Conservation (phyloP, 106 monocot species). For the Acanthochlamys bracteata region DNA sequence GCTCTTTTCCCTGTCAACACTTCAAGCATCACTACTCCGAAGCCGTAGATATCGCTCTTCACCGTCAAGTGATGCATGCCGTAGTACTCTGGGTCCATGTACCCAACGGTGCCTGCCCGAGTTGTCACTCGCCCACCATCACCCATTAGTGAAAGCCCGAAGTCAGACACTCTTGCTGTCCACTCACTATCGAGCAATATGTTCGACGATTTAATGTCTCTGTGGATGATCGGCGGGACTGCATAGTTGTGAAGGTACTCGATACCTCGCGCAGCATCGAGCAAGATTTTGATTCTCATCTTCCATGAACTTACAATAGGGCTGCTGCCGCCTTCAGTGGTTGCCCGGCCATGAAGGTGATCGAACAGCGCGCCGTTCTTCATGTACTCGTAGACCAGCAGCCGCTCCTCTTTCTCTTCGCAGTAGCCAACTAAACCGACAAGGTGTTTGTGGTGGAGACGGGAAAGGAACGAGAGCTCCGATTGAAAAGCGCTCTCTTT, state of each 20-base stretch:
- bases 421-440: slow-evolving; percentile 73
- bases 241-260: slow-evolving; percentile 63
- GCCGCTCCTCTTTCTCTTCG: slow-evolving; percentile 62
- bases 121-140: slow-evolving; percentile 20
- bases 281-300: slow-evolving; percentile 39
- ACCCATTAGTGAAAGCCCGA: slow-evolving; percentile 62
- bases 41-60: slow-evolving; percentile 82
- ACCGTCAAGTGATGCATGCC: slow-evolving; percentile 65
- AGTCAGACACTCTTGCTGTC: slow-evolving; percentile 70
- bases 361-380: slow-evolving; percentile 61
- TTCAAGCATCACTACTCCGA: slow-evolving; percentile 88
- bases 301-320: slow-evolving; percentile 32
- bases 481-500: slow-evolving; percentile 77
- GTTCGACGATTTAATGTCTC: slow-evolving; percentile 71
- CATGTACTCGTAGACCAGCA: slow-evolving; percentile 87
- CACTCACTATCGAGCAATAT: slow-evolving; percentile 52
- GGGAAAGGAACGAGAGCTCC: slow-evolving; percentile 72
- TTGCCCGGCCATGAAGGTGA: slow-evolving; percentile 29
- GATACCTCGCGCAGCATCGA: slow-evolving; percentile 48
- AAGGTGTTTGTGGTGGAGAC: slow-evolving; percentile 88
- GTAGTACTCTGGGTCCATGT: slow-evolving; percentile 97
- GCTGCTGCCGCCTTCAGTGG: neutral
- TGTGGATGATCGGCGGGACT: slow-evolving; percentile 54
- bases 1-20: slow-evolving; percentile 57
- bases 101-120: slow-evolving; percentile 75